phyloP scores from a whole-genome alignment of 2,329 filamentous ascomycete species.

The Hysterium pulicare region DNA sequence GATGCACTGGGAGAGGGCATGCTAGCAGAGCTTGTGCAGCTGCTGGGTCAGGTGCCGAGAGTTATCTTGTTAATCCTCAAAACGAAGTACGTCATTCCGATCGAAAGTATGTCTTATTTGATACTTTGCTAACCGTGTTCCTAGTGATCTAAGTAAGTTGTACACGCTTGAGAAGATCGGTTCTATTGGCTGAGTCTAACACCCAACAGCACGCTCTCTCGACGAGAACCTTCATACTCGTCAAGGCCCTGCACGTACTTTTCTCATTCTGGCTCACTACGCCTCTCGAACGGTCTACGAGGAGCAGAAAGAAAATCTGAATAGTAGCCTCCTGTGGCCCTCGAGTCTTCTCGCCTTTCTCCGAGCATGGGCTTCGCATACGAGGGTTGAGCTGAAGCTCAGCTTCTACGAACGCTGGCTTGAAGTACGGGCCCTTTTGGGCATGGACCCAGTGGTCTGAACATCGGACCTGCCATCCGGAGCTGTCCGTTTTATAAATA shows the following conservation, averaged over 20 bases:
- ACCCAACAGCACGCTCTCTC: conserved; percentile 65
- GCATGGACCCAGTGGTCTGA: conserved; percentile 33
- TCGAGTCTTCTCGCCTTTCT: conserved; percentile 51
- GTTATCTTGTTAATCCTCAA: conserved; percentile 95
- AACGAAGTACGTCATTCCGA: too few species aligned
- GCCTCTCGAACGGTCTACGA: conserved; percentile 61
- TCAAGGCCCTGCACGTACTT: conserved; percentile 58
- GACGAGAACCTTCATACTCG: conserved; percentile 85
- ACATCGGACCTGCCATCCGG: too few species aligned
- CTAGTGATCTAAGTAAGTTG: conserved; percentile 71
- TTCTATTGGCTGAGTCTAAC: neutral
- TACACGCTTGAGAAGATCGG: neutral
- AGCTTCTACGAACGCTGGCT: conserved; percentile 58
- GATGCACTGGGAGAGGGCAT: conserved; percentile 82
- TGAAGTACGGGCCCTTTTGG: conserved; percentile 49
- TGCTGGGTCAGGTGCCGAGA: conserved; percentile 83
- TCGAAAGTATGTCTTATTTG: too few species aligned
- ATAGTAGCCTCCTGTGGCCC: conserved; percentile 50
- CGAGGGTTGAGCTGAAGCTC: conserved; percentile 57
- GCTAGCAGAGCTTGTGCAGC: conserved; percentile 79
- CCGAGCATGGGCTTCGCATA: conserved; percentile 51
- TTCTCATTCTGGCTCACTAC: conserved; percentile 63
- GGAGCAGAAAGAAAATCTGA: conserved; percentile 54
- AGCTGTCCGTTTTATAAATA: too few species aligned
- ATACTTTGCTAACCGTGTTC: too few species aligned